Evolutionary conservation across 306 rosid species (phyloP), one percentile per base, ranked within the genome.

Genomic region (Astragalus membranaceus): DNA sequence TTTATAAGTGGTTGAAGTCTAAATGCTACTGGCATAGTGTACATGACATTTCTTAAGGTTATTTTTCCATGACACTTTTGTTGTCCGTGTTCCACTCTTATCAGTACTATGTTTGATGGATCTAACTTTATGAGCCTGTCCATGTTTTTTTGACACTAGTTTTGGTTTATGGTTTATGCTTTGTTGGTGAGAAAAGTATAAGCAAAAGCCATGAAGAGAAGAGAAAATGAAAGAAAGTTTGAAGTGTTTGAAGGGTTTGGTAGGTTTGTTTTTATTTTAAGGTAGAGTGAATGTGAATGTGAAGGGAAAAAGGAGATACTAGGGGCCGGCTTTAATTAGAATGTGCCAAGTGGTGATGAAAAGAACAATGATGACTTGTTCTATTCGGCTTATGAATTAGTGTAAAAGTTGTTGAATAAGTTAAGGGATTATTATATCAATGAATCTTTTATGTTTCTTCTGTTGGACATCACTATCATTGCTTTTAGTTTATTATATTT

Each of bases 11-110:
- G 87, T 30, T 89, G 93, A 13, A 92, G 87, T 39, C 88, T 71
- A 50, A 89, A 92, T 53, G 98, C 98, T 35, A 92, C 95, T 0
- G 98, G 96, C 98, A 92, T 89, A 10, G 98, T 92, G 81, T 89
- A 82, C 98, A 92, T 92, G 30, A 92, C 98, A 39, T 92, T 92
- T 53, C 86, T 79, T 26, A 92, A 53, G 32, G 88, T 86, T 3
- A 89, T 74, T 6, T 36, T 64, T 39, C 96, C 96, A 5, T 60
- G 65, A 17, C 92, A 89, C 77, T 80, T 92, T 20, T 81, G 86
- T 17, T 81, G 86, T 0, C 85, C 83, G 0, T 75, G 65, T 59
- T 92, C 98, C 10, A 92, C 78, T 1, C 85, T 78, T 9, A 92
- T 83, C 0, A 87, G 60, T 26, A 86, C 82, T 1, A 79, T 17